These are phyloP conservation scores for Trametes sanguinea DNA, from an alignment of 768 basidiomycete genomes.

Conservation along the genomic window DNA sequence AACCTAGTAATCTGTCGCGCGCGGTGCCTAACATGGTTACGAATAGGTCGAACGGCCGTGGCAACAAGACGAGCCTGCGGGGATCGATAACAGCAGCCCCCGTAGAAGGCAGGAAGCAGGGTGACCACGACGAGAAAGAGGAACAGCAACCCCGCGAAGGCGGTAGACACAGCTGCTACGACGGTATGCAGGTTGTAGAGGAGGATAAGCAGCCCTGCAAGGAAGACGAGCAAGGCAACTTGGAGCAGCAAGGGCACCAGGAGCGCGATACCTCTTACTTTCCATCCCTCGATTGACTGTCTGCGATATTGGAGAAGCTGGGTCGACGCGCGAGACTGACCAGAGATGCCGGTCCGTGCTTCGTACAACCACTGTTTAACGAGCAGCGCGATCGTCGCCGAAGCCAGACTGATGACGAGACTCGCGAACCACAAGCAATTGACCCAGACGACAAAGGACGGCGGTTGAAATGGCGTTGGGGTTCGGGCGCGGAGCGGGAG, in stretches of 20 bases:
- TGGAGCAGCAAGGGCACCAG: slow-evolving; percentile 26
- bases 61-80: slow-evolving; percentile 19
- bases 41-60: background rate
- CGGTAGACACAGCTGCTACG: slow-evolving; percentile 18
- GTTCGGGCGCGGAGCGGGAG: background rate
- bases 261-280: slow-evolving; percentile 15
- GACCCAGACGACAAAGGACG: slow-evolving; percentile 11
- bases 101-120: slow-evolving; percentile 6
- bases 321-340: slow-evolving; percentile 24
- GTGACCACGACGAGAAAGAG: slow-evolving; percentile 6
- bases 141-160: slow-evolving; percentile 8
- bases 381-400: slow-evolving; percentile 28
- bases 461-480: background rate
- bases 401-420: slow-evolving; percentile 28
- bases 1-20: background rate
- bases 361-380: slow-evolving; percentile 33
- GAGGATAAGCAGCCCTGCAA: slow-evolving; percentile 27
- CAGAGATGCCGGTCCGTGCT: slow-evolving; percentile 22
- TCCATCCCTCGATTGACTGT: slow-evolving; percentile 27
- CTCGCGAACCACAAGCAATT: slow-evolving; percentile 31
- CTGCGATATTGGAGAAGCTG: slow-evolving; percentile 28
- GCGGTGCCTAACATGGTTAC: background rate
- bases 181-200: slow-evolving; percentile 22
- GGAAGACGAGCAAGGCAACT: slow-evolving; percentile 26
- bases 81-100: slow-evolving; percentile 22